Evolutionary conservation across 169 alveolate genomes (phyloP).

Genomic region (Cystoisospora suis): DNA sequence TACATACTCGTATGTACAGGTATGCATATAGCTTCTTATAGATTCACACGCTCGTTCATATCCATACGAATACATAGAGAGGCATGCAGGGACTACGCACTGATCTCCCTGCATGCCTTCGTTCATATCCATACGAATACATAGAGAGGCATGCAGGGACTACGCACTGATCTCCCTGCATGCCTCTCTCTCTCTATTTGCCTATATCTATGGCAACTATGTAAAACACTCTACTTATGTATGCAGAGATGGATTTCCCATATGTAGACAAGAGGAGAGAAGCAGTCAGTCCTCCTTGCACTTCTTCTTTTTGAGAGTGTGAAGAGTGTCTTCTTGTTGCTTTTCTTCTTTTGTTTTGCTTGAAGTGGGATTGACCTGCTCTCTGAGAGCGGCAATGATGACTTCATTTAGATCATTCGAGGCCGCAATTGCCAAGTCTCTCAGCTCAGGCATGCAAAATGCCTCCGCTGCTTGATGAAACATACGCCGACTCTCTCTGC

Average conservation of each 20-base stretch:
- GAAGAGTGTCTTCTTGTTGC: neutral
- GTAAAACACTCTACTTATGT: neutral
- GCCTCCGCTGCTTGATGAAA: constrained; percentile 12
- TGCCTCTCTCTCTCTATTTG: neutral
- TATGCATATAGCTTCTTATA: neutral
- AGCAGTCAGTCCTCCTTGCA: neutral
- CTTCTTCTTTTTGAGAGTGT: neutral
- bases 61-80: neutral
- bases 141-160: too few species aligned
- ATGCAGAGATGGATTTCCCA: neutral
- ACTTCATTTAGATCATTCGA: constrained; percentile 23
- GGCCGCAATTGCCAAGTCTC: neutral
- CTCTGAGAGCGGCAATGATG: neutral
- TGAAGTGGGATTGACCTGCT: neutral
- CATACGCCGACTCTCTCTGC: constrained; percentile 4
- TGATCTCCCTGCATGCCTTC: neutral
- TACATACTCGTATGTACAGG: neutral
- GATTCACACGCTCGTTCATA: neutral
- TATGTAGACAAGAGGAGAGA: neutral
- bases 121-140: neutral
- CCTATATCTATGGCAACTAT: too few species aligned
- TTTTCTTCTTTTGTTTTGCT: neutral
- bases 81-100: too few species aligned
- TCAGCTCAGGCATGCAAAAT: neutral
- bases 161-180: too few species aligned